Conservation (phyloP, 2,329 filamentous ascomycete genomes). For the Diplodia seriata region DNA sequence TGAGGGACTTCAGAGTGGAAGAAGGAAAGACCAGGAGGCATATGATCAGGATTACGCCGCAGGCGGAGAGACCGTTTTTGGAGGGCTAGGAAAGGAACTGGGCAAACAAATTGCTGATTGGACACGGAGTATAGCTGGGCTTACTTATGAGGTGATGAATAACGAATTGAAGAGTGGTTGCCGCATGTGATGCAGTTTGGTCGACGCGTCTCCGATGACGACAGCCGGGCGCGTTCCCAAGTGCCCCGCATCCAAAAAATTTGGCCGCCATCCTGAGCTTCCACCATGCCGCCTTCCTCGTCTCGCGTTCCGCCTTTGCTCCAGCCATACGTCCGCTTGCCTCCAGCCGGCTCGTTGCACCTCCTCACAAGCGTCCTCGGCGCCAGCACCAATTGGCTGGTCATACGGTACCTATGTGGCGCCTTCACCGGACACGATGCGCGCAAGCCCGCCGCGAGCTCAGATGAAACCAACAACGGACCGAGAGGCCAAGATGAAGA, state of each 20-base stretch:
- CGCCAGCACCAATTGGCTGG: constrained; percentile 62
- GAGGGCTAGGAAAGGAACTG: background rate
- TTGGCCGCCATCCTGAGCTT: background rate
- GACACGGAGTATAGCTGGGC: background rate
- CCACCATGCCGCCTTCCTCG: constrained; percentile 41
- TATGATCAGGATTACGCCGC: constrained; percentile 24
- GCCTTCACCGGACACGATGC: constrained; percentile 48
- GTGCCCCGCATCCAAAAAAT: constrained; percentile 25
- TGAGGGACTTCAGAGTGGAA: constrained; percentile 19
- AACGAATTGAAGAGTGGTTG: background rate
- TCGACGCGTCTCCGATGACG: background rate
- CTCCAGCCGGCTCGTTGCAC: constrained; percentile 65
- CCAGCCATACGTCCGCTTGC: constrained; percentile 63
- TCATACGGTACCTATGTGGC: constrained; percentile 59
- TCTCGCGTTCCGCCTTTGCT: constrained; percentile 68
- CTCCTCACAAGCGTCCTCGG: constrained; percentile 71
- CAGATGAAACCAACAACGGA: constrained; percentile 48
- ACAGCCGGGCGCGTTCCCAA: constrained; percentile 4
- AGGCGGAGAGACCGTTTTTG: constrained; percentile 11
- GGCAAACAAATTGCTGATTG: background rate
- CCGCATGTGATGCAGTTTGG: too few relatives aligned
- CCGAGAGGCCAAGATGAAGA: constrained; percentile 35
- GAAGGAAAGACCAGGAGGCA: constrained; percentile 20
- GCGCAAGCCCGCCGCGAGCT: constrained; percentile 31
- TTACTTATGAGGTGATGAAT: background rate